Percentiles rank a stretch among this genome's conserved stretches.
Conservation (phyloP, 352 stramenopile species). For the Pythium oligandrum region DNA sequence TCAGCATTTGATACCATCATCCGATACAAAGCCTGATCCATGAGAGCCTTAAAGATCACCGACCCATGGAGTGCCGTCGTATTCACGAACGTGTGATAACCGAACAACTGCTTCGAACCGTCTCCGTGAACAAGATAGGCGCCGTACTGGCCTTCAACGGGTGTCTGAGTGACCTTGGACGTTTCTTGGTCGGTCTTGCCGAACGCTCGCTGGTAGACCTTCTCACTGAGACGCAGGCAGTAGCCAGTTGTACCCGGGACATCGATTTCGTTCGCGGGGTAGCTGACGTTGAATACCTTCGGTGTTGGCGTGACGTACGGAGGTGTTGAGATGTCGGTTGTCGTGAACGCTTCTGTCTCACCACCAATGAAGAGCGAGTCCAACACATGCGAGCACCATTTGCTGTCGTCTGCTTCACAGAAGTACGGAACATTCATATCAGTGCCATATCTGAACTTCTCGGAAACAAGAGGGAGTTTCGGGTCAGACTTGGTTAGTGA, state of each 20-base stretch:
- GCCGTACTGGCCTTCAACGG: slow-evolving; percentile 29
- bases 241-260: slow-evolving; percentile 22
- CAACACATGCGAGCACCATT: slow-evolving; percentile 49
- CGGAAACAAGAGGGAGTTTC: slow-evolving; percentile 30
- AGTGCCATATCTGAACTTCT: slow-evolving; percentile 24
- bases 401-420: slow-evolving; percentile 34
- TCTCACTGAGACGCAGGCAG: slow-evolving; percentile 27
- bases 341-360: slow-evolving; percentile 22
- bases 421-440: slow-evolving; percentile 40
- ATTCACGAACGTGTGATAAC: slow-evolving; percentile 48
- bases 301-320: slow-evolving; percentile 31
- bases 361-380: slow-evolving; percentile 27
- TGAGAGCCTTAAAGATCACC: slow-evolving; percentile 42
- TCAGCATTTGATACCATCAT: slow-evolving; percentile 20
- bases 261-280: slow-evolving; percentile 25
- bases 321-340: slow-evolving; percentile 24
- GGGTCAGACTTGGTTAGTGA: slow-evolving; percentile 40
- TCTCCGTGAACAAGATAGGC: slow-evolving; percentile 28
- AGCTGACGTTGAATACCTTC: slow-evolving; percentile 37
- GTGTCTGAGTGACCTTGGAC: background rate
- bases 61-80: slow-evolving; percentile 36
- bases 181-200: slow-evolving; percentile 7
- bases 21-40: slow-evolving; percentile 45
- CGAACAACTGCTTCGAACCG: slow-evolving; percentile 22
- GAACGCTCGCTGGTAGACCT: slow-evolving; percentile 31